Evolutionary conservation across 2,329 filamentous ascomycete species (phyloP).

Genomic region (Trichocomaceae sp.): DNA sequence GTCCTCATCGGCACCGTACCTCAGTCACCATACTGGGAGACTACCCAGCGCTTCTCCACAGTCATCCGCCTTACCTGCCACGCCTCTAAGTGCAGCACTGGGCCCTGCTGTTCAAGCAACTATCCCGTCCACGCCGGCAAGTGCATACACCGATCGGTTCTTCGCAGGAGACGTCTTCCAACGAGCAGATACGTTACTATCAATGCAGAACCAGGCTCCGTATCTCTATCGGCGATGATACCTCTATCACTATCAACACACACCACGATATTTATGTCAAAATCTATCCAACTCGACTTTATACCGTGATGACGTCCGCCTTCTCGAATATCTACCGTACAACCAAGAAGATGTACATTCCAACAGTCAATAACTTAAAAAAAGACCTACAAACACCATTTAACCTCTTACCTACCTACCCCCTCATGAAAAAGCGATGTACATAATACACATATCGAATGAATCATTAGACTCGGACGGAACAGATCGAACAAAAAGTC

Average conservation of each 20-base stretch:
- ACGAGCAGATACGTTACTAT: conserved; percentile 42
- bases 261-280: too few species aligned
- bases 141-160: conserved; percentile 42
- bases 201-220: conserved; percentile 37
- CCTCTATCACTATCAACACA: too few species aligned
- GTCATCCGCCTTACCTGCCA: conserved; percentile 64
- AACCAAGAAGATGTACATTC: not conserved
- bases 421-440: not conserved
- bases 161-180: conserved; percentile 47
- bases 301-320: not conserved
- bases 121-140: conserved; percentile 58
- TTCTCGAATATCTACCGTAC: not conserved
- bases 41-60: conserved; percentile 37
- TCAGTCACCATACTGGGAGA: conserved; percentile 2
- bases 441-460: not conserved
- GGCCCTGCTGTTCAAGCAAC: conserved; percentile 88
- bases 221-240: conserved; percentile 36
- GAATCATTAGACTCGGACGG: too few species aligned
- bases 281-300: not conserved
- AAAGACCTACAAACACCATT: too few species aligned
- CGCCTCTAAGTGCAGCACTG: conserved; percentile 79
- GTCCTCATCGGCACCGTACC: conserved; percentile 18
- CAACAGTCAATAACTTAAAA: not conserved
- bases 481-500: too few species aligned
- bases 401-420: not conserved